Evolutionary conservation across 2,329 filamentous ascomycete genomes (phyloP).

Genomic region (Penicillium nordicum): DNA sequence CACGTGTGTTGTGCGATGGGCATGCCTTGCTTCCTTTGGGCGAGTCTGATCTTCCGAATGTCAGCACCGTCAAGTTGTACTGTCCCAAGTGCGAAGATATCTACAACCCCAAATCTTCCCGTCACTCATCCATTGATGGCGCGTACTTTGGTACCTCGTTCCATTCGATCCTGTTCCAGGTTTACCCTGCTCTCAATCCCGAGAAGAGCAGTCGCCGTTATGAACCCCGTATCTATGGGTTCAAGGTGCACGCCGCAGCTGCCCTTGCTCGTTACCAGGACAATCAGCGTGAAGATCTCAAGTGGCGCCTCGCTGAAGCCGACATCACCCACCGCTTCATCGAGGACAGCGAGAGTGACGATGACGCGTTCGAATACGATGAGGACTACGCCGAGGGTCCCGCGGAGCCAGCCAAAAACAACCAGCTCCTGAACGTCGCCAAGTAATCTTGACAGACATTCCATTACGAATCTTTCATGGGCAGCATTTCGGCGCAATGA

Average conservation of each 20-base stretch:
- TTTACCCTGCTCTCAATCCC: slow-evolving; percentile 87
- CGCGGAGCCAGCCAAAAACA: slow-evolving; percentile 37
- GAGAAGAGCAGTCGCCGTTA: slow-evolving; percentile 82
- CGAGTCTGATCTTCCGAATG: slow-evolving; percentile 80
- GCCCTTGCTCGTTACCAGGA: slow-evolving; percentile 90
- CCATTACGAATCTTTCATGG: slow-evolving; percentile 8
- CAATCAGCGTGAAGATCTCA: slow-evolving; percentile 74
- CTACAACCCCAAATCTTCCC: slow-evolving; percentile 97
- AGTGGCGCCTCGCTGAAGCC: slow-evolving; percentile 66
- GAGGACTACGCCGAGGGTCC: slow-evolving; percentile 17
- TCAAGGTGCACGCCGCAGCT: slow-evolving; percentile 88
- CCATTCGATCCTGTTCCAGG: slow-evolving; percentile 98
- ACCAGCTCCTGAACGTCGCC: slow-evolving; percentile 34
- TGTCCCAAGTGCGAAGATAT: slow-evolving; percentile 96
- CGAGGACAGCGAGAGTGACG: slow-evolving; percentile 63
- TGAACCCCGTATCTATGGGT: slow-evolving; percentile 86
- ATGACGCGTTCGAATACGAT: slow-evolving; percentile 48
- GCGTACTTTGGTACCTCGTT: slow-evolving; percentile 98
- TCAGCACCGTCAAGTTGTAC: slow-evolving; percentile 93
- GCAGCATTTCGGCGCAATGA: slow-evolving; percentile 29
- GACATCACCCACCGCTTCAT: slow-evolving; percentile 73
- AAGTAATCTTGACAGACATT: slow-evolving; percentile 22
- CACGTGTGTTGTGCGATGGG: slow-evolving; percentile 88
- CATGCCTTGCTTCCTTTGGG: slow-evolving; percentile 95
- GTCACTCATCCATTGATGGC: slow-evolving; percentile 91